These are phyloP conservation scores for Kazachstania viticola DNA, from an alignment of 805 yeast genomes.

Conservation along the genomic window DNA sequence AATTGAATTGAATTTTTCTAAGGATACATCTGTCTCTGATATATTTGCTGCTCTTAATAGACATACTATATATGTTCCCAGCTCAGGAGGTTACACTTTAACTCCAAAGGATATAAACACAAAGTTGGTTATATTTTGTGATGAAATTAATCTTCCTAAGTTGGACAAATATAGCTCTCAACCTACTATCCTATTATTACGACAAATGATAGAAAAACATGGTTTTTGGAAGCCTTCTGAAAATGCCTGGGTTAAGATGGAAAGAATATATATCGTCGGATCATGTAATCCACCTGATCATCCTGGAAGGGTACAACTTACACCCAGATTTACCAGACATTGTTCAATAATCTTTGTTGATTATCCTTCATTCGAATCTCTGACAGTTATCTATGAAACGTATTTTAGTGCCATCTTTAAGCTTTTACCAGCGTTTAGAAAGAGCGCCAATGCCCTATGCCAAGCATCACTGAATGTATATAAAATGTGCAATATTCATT, in stretches of 20 bases:
- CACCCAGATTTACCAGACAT: slow-evolving; percentile 56
- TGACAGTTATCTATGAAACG: slow-evolving; percentile 54
- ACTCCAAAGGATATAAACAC: slow-evolving; percentile 51
- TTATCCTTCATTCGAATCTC: slow-evolving; percentile 57
- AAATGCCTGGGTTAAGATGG: slow-evolving; percentile 53
- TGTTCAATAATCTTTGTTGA: slow-evolving; percentile 59
- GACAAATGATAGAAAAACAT: slow-evolving; percentile 58
- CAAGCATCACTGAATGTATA: slow-evolving; percentile 60
- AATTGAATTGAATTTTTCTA: slow-evolving; percentile 69
- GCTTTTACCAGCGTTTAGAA: slow-evolving; percentile 47
- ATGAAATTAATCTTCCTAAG: slow-evolving; percentile 78
- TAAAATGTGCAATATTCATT: slow-evolving; percentile 29
- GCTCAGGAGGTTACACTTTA: slow-evolving; percentile 40
- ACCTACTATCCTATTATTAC: slow-evolving; percentile 51
- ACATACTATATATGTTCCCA: slow-evolving; percentile 48
- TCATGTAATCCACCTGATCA: slow-evolving; percentile 90
- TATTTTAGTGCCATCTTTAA: slow-evolving; percentile 48
- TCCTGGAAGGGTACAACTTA: slow-evolving; percentile 53
- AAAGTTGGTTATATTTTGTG: slow-evolving; percentile 78
- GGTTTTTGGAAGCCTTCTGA: slow-evolving; percentile 68
- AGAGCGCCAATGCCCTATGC: slow-evolving; percentile 41
- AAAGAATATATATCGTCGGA: slow-evolving; percentile 73
- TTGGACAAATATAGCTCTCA: slow-evolving; percentile 67
- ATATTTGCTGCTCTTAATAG: slow-evolving; percentile 60
- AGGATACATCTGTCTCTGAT: slow-evolving; percentile 55